A percentile compares a stretch with the other conserved stretches of the same genome.
These are phyloP conservation scores for Saturnispora diversa DNA, from an alignment of 805 yeast species.

Conservation along the genomic window DNA sequence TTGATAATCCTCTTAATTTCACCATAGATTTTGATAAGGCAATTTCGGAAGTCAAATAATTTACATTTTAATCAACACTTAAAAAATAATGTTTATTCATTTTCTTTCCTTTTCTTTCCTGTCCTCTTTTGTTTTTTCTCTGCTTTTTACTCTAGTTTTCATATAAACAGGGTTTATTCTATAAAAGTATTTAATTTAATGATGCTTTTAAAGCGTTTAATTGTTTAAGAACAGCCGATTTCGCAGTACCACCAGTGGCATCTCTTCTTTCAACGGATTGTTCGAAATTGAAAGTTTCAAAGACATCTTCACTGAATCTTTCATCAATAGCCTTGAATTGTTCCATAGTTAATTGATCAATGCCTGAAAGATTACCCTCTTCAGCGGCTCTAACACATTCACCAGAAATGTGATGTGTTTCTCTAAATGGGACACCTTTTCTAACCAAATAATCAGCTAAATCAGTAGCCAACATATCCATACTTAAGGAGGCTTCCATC, in stretches of 20 bases:
- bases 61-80: neutral
- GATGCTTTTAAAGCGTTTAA: constrained; percentile 32
- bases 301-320: constrained; percentile 76
- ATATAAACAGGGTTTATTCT: no score
- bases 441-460: constrained; percentile 95
- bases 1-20: neutral
- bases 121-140: no score
- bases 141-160: no score
- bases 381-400: constrained; percentile 93
- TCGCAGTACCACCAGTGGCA: constrained; percentile 97
- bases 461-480: constrained; percentile 99
- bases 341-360: constrained; percentile 69
- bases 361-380: constrained; percentile 65
- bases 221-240: constrained; percentile 77
- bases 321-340: constrained; percentile 75
- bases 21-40: constrained; percentile 2
- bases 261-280: constrained; percentile 92
- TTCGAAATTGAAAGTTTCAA: constrained; percentile 83
- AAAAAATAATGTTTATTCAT: no score
- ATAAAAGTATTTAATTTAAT: neutral
- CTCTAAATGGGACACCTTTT: constrained; percentile 98
- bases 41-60: neutral
- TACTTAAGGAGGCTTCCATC: constrained; percentile 85
- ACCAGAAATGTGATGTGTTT: constrained; percentile 97
- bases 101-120: neutral